Percentiles rank a stretch among this genome's conserved stretches.
phyloP scores from a whole-genome alignment of 2,329 filamentous ascomycete genomes.

The Cadophora luteo-olivacea region DNA sequence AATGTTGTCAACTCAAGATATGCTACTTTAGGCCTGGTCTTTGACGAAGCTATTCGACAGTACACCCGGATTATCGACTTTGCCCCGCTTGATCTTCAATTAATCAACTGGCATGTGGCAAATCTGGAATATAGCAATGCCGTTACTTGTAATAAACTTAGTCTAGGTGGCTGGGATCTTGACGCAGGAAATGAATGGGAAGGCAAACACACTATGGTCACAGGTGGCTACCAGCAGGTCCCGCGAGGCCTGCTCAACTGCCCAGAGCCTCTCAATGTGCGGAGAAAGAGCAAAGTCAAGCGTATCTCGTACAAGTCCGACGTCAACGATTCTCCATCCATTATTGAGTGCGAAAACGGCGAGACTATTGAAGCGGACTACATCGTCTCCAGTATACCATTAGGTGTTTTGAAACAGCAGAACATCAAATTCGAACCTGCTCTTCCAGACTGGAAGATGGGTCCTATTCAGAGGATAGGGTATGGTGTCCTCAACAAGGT shows the following conservation, averaged over 20 bases:
- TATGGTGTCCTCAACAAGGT: conserved; percentile 97
- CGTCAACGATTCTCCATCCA: conserved; percentile 55
- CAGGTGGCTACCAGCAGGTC: conserved; percentile 92
- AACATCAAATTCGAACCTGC: conserved; percentile 86
- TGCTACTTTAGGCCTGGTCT: conserved; percentile 86
- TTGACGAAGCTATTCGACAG: conserved; percentile 89
- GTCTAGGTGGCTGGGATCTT: conserved; percentile 92
- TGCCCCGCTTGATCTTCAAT: conserved; percentile 82
- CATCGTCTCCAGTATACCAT: conserved; percentile 87
- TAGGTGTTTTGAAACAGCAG: conserved; percentile 89
- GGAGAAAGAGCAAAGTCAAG: conserved; percentile 74
- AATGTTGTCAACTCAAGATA: conserved; percentile 63
- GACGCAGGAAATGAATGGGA: conserved; percentile 98
- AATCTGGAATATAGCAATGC: conserved; percentile 99
- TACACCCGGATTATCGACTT: conserved; percentile 85
- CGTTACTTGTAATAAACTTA: conserved; percentile 83
- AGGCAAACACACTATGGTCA: conserved; percentile 89
- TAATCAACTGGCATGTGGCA: conserved; percentile 98
- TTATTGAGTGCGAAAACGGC: conserved; percentile 80
- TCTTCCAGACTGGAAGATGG: conserved; percentile 85
- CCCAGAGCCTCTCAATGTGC: conserved; percentile 79
- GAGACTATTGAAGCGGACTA: conserved; percentile 81
- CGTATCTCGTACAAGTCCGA: conserved; percentile 69
- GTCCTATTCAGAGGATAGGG: conserved; percentile 81
- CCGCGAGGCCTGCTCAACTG: conserved; percentile 84